Base-by-base conservation (phyloP, 1,139 yeast species). In the Geotrichum citri-aurantii region DNA sequence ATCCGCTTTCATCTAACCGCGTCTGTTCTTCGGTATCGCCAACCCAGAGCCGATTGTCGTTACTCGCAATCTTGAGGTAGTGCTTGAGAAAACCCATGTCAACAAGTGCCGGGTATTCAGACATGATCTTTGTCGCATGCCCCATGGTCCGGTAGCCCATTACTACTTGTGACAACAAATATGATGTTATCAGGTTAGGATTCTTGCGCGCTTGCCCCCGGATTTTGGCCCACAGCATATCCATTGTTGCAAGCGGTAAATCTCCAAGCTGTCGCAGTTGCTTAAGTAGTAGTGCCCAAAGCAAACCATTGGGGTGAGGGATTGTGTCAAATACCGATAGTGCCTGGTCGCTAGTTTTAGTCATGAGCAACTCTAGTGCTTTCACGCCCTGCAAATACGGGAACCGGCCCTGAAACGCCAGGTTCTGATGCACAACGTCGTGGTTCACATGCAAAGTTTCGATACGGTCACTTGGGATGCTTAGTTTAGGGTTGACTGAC, bases 281-380 rank as follows among this genome's bases (percentile, higher is more conserved):
- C 21, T 59, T 55, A 6, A 69, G 54, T 31, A 66, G 50, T 1
- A 64, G 19, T 1, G 66, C 66, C 73, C 73, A 71, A 27, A 68
- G 27, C 7, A 63, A 59, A 1, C 71, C 60, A 10, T 54, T 59
- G 11, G 65, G 64, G 3, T 29, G 17, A 11, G 19, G 17, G 33
- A 58, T 58, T 19, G 51, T 44, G 31, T 58, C 61, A 29, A 58
- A 52, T 1, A 55, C 57, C 17, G 48, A 48, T 2, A 58, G 42
- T 1, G 59, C 59, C 33, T 55, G 52, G 10, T 55, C 56, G 5
- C 56, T 54, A 12, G 52, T 42, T 12, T 21, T 26, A 24, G 58
- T 48, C 10, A 59, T 53, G 27, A 59, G n/a, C 23, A 59, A 54
- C 17, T 59, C 61, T 14, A 59, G 51, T 23, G 59, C 57, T 6